Conservation (phyloP, 1,139 yeast species). For the Nakaseomyces glabratus region DNA sequence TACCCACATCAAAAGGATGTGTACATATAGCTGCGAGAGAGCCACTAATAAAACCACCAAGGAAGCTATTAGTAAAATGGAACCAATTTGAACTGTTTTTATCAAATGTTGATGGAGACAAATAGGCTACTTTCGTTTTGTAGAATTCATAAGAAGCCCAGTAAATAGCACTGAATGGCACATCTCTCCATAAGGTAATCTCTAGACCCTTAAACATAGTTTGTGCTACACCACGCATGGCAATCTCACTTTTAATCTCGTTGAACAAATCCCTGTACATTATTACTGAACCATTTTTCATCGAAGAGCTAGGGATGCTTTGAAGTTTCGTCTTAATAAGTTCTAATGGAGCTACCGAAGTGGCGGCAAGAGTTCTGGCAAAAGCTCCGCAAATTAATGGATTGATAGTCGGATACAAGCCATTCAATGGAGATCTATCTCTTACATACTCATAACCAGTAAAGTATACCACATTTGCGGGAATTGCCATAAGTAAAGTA, state of each 20-base stretch:
- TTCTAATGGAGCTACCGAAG: conserved; percentile 81
- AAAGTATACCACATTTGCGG: conserved; percentile 87
- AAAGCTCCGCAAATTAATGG: conserved; percentile 81
- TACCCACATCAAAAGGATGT: conserved; percentile 95
- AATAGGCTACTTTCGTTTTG: conserved; percentile 22
- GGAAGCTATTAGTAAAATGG: conserved; percentile 63
- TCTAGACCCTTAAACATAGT: conserved; percentile 78
- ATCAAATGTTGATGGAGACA: conserved; percentile 5
- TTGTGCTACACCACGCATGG: conserved; percentile 43
- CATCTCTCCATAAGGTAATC: conserved; percentile 91
- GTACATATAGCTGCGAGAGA: conserved; percentile 76
- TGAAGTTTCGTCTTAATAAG: conserved; percentile 81
- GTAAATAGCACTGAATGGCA: conserved; percentile 90
- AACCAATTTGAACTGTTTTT: conserved; percentile 37
- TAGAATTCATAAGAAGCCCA: conserved; percentile 76
- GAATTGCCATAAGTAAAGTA: conserved; percentile 81
- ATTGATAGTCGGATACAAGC: conserved; percentile 42
- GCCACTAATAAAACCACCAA: conserved; percentile 82
- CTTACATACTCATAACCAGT: conserved; percentile 85
- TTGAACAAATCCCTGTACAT: conserved; percentile 42
- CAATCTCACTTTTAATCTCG: conserved; percentile 50
- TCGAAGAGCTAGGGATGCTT: conserved; percentile 53
- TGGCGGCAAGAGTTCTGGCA: conserved; percentile 78
- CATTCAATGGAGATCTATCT: conserved; percentile 56
- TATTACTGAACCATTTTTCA: conserved; percentile 21